A percentile compares a stretch with the other conserved stretches of the same genome.
phyloP scores from a whole-genome alignment of 768 basidiomycete species.

The Mycena indigotica region DNA sequence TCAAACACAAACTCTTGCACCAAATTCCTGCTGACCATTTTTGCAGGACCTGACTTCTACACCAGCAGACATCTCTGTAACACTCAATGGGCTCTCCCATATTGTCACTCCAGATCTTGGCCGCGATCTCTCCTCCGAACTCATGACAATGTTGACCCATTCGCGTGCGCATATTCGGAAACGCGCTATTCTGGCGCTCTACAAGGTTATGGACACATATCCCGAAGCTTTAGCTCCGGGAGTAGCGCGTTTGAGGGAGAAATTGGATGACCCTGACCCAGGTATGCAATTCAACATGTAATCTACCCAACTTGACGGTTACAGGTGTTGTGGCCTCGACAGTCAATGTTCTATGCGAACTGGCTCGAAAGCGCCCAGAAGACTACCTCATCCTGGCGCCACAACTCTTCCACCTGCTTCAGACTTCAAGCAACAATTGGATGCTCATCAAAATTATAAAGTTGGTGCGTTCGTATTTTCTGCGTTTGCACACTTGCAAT shows the following conservation, averaged over 20 bases:
- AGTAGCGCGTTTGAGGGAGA: slow-evolving; percentile 73
- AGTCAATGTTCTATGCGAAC: slow-evolving; percentile 92
- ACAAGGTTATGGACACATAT: slow-evolving; percentile 78
- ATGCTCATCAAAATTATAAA: slow-evolving; percentile 99
- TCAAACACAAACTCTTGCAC: neutral
- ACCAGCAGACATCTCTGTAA: slow-evolving; percentile 73
- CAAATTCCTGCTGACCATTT: slow-evolving; percentile 15
- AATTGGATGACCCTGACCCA: slow-evolving; percentile 76
- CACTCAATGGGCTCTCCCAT: slow-evolving; percentile 80
- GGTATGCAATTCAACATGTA: slow-evolving; percentile 42
- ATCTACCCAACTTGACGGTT: neutral
- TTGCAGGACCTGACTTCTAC: slow-evolving; percentile 76
- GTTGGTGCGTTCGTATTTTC: slow-evolving; percentile 52
- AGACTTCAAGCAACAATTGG: slow-evolving; percentile 97
- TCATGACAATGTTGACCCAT: slow-evolving; percentile 86
- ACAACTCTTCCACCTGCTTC: slow-evolving; percentile 88
- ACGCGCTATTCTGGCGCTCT: slow-evolving; percentile 82
- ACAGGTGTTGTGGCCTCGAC: slow-evolving; percentile 91
- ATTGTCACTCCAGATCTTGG: slow-evolving; percentile 87
- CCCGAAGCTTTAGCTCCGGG: slow-evolving; percentile 74
- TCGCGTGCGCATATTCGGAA: slow-evolving; percentile 88
- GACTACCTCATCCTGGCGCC: slow-evolving; percentile 89
- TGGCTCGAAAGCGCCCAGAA: slow-evolving; percentile 75
- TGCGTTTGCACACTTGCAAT: too few species aligned
- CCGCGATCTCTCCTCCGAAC: slow-evolving; percentile 85